Evolutionary conservation across 1,284 basidiomycete genomes (phyloP).

Genomic region (Jaminaea rosea): DNA sequence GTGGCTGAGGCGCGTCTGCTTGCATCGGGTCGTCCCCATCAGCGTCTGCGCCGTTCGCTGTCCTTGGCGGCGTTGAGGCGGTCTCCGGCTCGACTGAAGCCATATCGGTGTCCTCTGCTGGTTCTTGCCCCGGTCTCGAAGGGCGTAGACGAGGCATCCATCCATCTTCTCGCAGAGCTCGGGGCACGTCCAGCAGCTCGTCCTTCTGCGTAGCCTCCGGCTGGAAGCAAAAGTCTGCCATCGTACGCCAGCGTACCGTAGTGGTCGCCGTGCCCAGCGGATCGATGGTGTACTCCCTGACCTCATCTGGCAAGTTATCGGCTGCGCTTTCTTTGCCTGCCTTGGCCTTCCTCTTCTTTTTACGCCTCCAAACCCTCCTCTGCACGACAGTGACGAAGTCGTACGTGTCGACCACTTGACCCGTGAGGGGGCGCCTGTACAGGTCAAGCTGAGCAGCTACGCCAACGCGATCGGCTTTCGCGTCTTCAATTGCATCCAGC

Average conservation of each 20-base stretch:
- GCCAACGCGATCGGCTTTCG: too few species aligned
- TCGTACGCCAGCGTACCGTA: slow-evolving; percentile 69
- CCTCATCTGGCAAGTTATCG: slow-evolving; percentile 37
- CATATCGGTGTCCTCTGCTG: too few species aligned
- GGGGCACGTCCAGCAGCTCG: neutral
- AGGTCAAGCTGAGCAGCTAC: too few species aligned
- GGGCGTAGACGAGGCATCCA: too few species aligned
- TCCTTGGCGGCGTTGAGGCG: neutral
- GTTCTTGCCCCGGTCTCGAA: too few species aligned
- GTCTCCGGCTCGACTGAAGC: too few species aligned
- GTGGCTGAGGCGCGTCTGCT: too few species aligned
- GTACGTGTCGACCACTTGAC: slow-evolving; percentile 18
- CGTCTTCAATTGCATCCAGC: too few species aligned
- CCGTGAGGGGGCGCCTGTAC: slow-evolving; percentile 19
- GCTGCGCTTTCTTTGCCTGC: slow-evolving; percentile 7
- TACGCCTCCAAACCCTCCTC: slow-evolving; percentile 24
- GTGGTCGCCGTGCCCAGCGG: slow-evolving; percentile 67
- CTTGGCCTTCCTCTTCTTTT: slow-evolving; percentile 14
- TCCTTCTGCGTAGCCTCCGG: slow-evolving; percentile 11
- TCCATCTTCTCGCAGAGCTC: slow-evolving; percentile 1
- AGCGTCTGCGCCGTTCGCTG: neutral
- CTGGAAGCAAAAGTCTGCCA: slow-evolving; percentile 41
- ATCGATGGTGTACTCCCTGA: slow-evolving; percentile 62
- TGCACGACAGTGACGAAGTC: slow-evolving; percentile 24
- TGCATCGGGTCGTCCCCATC: neutral